Evolutionary conservation across 148 eudicot genomes (phyloP), one percentile per base, ranked within the genome.

Genomic region (Rhododendron simsii): DNA sequence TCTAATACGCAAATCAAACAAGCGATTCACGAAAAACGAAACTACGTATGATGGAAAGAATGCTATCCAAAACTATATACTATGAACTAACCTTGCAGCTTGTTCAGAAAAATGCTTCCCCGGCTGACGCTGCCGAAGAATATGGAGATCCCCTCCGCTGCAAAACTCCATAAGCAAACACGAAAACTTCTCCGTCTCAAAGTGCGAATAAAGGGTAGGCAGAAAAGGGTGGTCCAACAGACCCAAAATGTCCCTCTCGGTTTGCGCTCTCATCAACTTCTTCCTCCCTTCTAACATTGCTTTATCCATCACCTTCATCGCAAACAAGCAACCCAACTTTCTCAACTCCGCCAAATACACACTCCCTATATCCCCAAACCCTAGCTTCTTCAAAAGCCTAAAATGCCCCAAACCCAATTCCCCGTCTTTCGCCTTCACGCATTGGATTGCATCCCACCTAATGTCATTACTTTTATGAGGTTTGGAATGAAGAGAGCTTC

Each of bases 161-260:
- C 99, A 96, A 86, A 92, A 96, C 93, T 96, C 99, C 99, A 96
- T 96, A 82, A 95, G 97, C 81, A 97, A 90, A 84, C 99, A 97
- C 2, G 98, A 97, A 30, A 97, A 73, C 84, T 97, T 95, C 78
- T 97, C 98, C 2, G 99, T 95, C 7, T 94, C 93, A 78, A 97
- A 97, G 83, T 95, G 98, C 45, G 92, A 91, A 88, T 92, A 97
- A 47, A 97, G 87, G 2, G 99, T 97, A 39, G 99, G 99, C 44
- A 97, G 94, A 90, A 97, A 97, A 71, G 99, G 99, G 87, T 97
- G 99, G 84, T 97, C 99, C 86, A 97, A 88, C 91, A 94, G 91
- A 89, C 95, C 93, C 84, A 97, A 85, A 88, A 97, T 97, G 48
- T 95, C 96, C 85, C 92, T 93, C 87, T 97, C 99, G 10, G 98